Evolutionary conservation across 495 filamentous ascomycete species (phyloP).

Genomic region (Usnea hakonensis): DNA sequence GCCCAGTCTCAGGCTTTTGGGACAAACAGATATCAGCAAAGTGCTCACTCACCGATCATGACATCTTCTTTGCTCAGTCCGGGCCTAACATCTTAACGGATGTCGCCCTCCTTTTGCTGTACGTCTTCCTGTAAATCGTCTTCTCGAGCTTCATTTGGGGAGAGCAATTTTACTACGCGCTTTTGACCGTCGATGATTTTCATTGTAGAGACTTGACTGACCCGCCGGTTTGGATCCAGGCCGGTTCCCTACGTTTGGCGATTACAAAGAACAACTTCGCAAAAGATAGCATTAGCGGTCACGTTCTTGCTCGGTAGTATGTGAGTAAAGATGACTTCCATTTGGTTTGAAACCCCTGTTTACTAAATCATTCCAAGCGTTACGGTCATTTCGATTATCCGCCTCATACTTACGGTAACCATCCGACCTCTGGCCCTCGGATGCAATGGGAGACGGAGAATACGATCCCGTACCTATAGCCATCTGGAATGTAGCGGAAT

Average conservation of each 20-base stretch:
- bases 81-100: constrained; percentile 40
- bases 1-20: constrained; percentile 8
- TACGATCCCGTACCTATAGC: constrained; percentile 3
- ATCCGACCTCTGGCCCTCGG: constrained; percentile 1
- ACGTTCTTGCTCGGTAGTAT: constrained; percentile 23
- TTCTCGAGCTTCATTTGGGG: too few relatives aligned
- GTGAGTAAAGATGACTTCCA: constrained; percentile 14
- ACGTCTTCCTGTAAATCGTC: too few relatives aligned
- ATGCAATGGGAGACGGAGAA: too few relatives aligned
- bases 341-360: background rate
- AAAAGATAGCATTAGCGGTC: constrained; percentile 26
- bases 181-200: too few relatives aligned
- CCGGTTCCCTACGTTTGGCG: constrained; percentile 44
- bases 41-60: constrained; percentile 4
- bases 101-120: constrained; percentile 39
- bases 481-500: constrained; percentile 1
- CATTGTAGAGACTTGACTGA: too few relatives aligned
- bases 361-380: constrained; percentile 21
- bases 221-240: too few relatives aligned
- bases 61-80: constrained; percentile 1
- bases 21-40: background rate
- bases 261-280: constrained; percentile 34
- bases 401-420: constrained; percentile 19
- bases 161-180: too few relatives aligned
- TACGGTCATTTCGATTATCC: constrained; percentile 27